Conservation (phyloP, 768 basidiomycete genomes). For the Mycena indigotica region DNA sequence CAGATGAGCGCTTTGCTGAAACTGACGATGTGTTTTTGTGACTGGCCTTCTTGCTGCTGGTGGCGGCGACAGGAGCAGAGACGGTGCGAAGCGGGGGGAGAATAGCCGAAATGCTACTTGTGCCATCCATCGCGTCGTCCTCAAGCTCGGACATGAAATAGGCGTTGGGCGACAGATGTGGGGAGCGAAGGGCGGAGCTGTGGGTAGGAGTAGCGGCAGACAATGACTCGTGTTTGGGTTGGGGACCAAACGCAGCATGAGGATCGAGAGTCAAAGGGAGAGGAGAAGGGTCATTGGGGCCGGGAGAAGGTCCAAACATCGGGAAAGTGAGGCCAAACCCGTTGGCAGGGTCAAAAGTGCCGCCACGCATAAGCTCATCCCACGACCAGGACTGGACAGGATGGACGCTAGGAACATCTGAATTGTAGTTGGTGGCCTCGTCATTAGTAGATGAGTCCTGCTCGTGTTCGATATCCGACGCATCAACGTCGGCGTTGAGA, state of each 20-base stretch:
- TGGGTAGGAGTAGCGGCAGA: background rate
- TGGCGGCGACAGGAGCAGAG: background rate
- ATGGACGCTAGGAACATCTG: constrained; percentile 4
- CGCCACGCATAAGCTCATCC: constrained; percentile 19
- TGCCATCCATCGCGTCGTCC: background rate
- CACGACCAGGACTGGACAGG: constrained; percentile 15
- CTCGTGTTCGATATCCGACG: constrained; percentile 36
- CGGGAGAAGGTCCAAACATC: background rate
- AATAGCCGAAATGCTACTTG: background rate
- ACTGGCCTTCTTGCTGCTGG: background rate
- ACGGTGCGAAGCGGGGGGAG: background rate
- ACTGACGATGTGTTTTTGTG: background rate
- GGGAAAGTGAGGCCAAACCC: background rate
- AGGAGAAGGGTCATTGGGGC: background rate
- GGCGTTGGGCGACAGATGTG: constrained; percentile 12
- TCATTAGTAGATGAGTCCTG: constrained; percentile 19
- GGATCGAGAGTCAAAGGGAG: constrained; percentile 19
- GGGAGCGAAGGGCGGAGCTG: background rate
- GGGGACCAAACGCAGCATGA: constrained; percentile 9
- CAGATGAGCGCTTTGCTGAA: background rate
- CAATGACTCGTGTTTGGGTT: constrained; percentile 1
- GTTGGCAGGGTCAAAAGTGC: background rate
- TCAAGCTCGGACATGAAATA: constrained; percentile 17
- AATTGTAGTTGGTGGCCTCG: background rate
- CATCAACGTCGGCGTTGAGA: constrained; percentile 50